Evolutionary conservation across 179 eudicot species (phyloP), one percentile per base, ranked within the genome.

Genomic region (Monotropa hypopitys): DNA sequence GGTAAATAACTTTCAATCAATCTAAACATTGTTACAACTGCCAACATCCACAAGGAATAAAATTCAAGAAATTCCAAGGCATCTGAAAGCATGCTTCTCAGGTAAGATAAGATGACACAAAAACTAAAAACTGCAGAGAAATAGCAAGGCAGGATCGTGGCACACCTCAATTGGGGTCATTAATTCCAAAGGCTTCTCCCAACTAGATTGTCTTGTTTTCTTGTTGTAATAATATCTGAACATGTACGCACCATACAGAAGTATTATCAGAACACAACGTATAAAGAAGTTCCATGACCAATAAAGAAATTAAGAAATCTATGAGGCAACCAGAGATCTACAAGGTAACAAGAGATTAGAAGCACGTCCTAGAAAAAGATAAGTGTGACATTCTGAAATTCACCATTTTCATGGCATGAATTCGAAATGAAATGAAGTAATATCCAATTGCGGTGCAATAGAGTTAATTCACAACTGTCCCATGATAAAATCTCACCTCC

Each of bases 81-180:
- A 43, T 42, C 57, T 26, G 33, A 40, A 50, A 50, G 43, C 76
- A 72, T 73, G 77, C 45, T 80, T 51, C 67, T 20, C 78, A 77
- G 2, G 35, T 21, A 63, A 68, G 65, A 70, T 43, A 32, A 43
- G 53, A 45, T n/a, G 45, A 33, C 47, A 72, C 30, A n/a, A 33
- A 62, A 72, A 79, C 45, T 35, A 11, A 32, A 61, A 30, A 30
- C 8, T 35, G 57, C 45, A 79, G 75, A 75, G n/a, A 82, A 43
- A 67, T 74, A 78, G 75, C 56, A 47, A 54, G 62, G 40, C 76
- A 82, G 63, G 20, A 4, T 76, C 66, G 73, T 57, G 77, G 76
- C 90, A 88, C 92, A 92, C 98, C 98, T 94, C 98, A 73, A 87
- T 46, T 45, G 98, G 97, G 21, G 97, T 90, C 98, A 94, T 92